A percentile compares a stretch with the other conserved stretches of the same genome.
phyloP scores from a whole-genome alignment of 192 early-diverging fungal genomes.

The Backusella tuberculispora region DNA sequence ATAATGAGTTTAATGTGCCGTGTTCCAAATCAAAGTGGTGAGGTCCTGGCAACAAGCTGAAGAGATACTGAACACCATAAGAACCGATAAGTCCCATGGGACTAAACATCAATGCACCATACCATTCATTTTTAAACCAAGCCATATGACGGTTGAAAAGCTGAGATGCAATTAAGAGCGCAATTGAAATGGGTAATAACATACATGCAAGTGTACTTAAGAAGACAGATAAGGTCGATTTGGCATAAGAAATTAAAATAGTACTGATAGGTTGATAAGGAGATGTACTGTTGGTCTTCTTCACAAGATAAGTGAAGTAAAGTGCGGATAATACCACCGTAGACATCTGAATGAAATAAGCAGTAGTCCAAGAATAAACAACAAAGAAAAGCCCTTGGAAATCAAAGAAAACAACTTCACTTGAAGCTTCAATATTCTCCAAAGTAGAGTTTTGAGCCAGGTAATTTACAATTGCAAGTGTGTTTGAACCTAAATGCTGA shows the following conservation, averaged over 20 bases:
- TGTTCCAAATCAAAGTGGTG: slow-evolving; percentile 44
- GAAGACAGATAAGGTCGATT: slow-evolving; percentile 36
- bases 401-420: slow-evolving; percentile 65
- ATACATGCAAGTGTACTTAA: slow-evolving; percentile 37
- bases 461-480: slow-evolving; percentile 55
- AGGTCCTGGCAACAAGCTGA: slow-evolving; percentile 34
- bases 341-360: slow-evolving; percentile 50
- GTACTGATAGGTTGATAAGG: slow-evolving; percentile 36
- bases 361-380: slow-evolving; percentile 59
- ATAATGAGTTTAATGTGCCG: slow-evolving; percentile 29
- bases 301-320: slow-evolving; percentile 35
- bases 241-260: slow-evolving; percentile 30
- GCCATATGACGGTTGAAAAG: slow-evolving; percentile 49
- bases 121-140: slow-evolving; percentile 67
- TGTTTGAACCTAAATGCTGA: slow-evolving; percentile 77
- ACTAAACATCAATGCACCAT: slow-evolving; percentile 52
- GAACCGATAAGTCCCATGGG: slow-evolving; percentile 49
- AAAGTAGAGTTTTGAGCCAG: slow-evolving; percentile 54
- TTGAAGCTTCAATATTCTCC: slow-evolving; percentile 44
- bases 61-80: slow-evolving; percentile 42
- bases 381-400: slow-evolving; percentile 59
- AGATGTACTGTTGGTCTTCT: slow-evolving; percentile 16
- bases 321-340: slow-evolving; percentile 39
- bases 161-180: slow-evolving; percentile 29
- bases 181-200: slow-evolving; percentile 34